Conservation (phyloP, 306 rosid genomes). For the Citrullus amarus region DNA sequence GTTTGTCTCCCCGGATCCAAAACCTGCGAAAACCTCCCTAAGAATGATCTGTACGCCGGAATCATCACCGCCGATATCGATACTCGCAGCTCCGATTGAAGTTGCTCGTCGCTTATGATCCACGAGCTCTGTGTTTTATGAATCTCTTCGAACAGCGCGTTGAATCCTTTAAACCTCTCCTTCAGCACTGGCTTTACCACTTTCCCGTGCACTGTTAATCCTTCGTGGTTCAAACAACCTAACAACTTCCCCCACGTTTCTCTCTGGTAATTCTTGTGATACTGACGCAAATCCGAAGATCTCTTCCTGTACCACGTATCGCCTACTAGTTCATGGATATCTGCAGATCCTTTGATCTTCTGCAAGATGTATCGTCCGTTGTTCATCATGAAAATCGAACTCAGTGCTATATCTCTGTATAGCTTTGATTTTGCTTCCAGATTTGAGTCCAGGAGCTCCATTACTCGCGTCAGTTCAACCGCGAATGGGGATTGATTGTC, state of each 20-base stretch:
- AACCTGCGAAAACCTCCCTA: constrained; percentile 56
- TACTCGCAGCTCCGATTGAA: constrained; percentile 64
- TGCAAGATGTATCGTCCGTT: constrained; percentile 73
- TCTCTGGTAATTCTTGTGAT: constrained; percentile 61
- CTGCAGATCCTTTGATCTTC: constrained; percentile 54
- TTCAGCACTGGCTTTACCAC: constrained; percentile 45
- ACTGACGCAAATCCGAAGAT: constrained; percentile 39
- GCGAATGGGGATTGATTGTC: constrained; percentile 23
- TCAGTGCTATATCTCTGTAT: constrained; percentile 37
- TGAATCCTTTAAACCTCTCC: constrained; percentile 66
- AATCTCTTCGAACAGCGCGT: constrained; percentile 55
- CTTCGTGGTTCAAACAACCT: constrained; percentile 46
- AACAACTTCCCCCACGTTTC: constrained; percentile 66
- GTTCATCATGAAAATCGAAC: constrained; percentile 66
- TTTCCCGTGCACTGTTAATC: constrained; percentile 33
- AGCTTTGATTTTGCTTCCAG: constrained; percentile 49
- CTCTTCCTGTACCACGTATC: constrained; percentile 56
- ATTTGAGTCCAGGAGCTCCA: constrained; percentile 59
- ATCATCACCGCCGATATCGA: constrained; percentile 67
- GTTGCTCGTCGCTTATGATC: constrained; percentile 74
- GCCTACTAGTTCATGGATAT: constrained; percentile 48
- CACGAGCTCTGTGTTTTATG: constrained; percentile 64
- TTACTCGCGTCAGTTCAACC: constrained; percentile 23
- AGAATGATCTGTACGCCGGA: constrained; percentile 64
- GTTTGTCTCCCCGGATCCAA: constrained; percentile 52